Conservation (phyloP, 805 yeast species). For the Candida taoyuanica region DNA sequence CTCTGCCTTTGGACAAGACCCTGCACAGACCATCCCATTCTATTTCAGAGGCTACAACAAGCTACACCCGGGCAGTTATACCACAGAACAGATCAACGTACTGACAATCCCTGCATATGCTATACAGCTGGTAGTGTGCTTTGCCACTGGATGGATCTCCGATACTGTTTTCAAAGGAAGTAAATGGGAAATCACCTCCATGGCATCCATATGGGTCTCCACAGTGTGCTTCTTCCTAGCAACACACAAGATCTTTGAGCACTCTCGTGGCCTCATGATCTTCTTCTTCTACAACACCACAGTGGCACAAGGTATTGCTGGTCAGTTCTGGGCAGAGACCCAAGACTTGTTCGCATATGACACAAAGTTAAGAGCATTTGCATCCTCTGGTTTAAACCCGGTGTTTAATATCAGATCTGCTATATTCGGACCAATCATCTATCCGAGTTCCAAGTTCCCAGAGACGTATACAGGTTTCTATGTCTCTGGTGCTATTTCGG, state of each 20-base stretch:
- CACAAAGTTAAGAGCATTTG: conserved; percentile 13
- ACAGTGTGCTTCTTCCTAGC: conserved; percentile 11
- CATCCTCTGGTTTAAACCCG: conserved; percentile 14
- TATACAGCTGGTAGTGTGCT: conserved; percentile 6
- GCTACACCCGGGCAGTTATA: conserved; percentile 6
- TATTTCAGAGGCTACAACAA: conserved; percentile 12
- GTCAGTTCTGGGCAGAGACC: conserved; percentile 16
- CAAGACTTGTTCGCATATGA: conserved; percentile 10
- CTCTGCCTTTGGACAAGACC: conserved; percentile 10
- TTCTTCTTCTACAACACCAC: conserved; percentile 14
- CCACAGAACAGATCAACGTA: conserved; percentile 10
- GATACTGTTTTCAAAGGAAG: conserved; percentile 14
- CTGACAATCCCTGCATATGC: conserved; percentile 11
- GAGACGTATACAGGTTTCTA: conserved; percentile 12
- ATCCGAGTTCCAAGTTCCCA: conserved; percentile 13
- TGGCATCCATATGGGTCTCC: conserved; percentile 6
- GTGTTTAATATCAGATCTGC: conserved; percentile 11
- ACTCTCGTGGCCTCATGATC: conserved; percentile 6
- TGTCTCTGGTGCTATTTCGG: conserved; percentile 9
- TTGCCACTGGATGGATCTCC: conserved; percentile 11
- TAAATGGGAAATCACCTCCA: conserved; percentile 10
- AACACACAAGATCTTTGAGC: conserved; percentile 10
- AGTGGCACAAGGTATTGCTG: conserved; percentile 12
- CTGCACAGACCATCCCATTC: conserved; percentile 8
- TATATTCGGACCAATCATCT: conserved; percentile 10